These are phyloP conservation scores for Lagerstroemia speciosa DNA, from an alignment of 345 rosid species.

Conservation along the genomic window DNA sequence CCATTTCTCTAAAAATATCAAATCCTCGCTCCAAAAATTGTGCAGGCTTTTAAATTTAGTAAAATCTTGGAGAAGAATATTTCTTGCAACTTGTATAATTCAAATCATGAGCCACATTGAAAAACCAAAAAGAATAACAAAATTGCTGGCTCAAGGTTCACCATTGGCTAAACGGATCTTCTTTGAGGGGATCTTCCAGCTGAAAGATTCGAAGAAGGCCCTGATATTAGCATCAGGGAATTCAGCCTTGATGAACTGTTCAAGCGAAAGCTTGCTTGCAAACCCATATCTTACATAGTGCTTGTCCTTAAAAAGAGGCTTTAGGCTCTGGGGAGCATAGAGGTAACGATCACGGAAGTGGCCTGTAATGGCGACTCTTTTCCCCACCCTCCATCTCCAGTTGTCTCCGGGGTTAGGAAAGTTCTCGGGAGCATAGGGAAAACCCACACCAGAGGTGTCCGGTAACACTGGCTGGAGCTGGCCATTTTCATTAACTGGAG, in stretches of 20 bases:
- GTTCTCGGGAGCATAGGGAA: slow-evolving; percentile 78
- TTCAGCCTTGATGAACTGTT: slow-evolving; percentile 25
- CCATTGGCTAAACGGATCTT: slow-evolving; percentile 25
- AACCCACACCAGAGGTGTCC: slow-evolving; percentile 49
- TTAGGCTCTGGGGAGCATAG: slow-evolving; percentile 52
- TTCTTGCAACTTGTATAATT: background rate
- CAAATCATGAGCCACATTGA: background rate
- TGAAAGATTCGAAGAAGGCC: slow-evolving; percentile 60
- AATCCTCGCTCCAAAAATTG: background rate
- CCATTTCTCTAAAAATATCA: background rate
- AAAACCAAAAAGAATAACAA: background rate
- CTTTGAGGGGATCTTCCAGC: slow-evolving; percentile 56
- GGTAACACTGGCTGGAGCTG: slow-evolving; percentile 35
- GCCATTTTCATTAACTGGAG: slow-evolving; percentile 19
- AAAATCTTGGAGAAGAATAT: background rate
- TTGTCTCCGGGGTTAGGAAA: slow-evolving; percentile 73
- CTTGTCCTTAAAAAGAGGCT: slow-evolving; percentile 5
- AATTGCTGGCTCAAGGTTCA: slow-evolving; percentile 20
- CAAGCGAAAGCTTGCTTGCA: slow-evolving; percentile 50
- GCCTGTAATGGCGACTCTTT: slow-evolving; percentile 38
- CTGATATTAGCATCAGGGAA: slow-evolving; percentile 51
- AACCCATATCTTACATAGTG: slow-evolving; percentile 22
- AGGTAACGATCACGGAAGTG: slow-evolving; percentile 53
- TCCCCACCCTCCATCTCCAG: slow-evolving; percentile 91
- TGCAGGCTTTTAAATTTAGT: background rate